Evolutionary conservation across 345 rosid genomes (phyloP), one percentile per base, ranked within the genome.

Genomic region (Triadica sebifera): DNA sequence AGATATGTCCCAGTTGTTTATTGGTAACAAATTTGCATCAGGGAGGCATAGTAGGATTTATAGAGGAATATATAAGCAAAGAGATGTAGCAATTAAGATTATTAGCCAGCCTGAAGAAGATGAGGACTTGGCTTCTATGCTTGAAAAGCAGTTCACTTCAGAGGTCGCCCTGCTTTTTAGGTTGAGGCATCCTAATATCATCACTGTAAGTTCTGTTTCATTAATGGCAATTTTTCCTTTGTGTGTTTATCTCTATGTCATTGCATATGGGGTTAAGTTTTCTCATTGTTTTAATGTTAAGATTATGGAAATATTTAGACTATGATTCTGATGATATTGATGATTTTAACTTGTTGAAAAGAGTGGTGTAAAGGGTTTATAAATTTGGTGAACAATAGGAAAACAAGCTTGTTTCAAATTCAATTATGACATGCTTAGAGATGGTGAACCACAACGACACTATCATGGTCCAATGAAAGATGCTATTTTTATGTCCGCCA

Each of bases 31-130:
- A 77, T 91, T 91, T 73, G 96, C 96, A 47, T 83, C 90, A 2
- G 92, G 93, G 25, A 82, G 89, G 77, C 96, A 91, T 67, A 89
- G 96, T 76, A 85, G 96, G 89, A 86, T 91, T 68, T 91, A 91
- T 78, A 79, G 89, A 78, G 96, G 96, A 70, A 78, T 88, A 1
- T 91, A 91, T 65, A 89, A 85, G 84, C 90, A 89, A 71, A 83
- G 70, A 73, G 90, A 87, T 75, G 96, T 89, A 24, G 96, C 96
- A 7, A 88, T 91, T 74, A 91, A 91, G 88, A 83, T 91, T 50
- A 78, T 89, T 45, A 86, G 93, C 77, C 91, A 89, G 79, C 96
- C 93, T 9, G 86, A 87, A 81, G 96, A 91, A 67, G 96, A 91
- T 69, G 93, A 77, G 79, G 79, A 77, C 70, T 77, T 89, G 84